Evolutionary conservation across 768 basidiomycete genomes (phyloP).

Genomic region (Mycena rosella): DNA sequence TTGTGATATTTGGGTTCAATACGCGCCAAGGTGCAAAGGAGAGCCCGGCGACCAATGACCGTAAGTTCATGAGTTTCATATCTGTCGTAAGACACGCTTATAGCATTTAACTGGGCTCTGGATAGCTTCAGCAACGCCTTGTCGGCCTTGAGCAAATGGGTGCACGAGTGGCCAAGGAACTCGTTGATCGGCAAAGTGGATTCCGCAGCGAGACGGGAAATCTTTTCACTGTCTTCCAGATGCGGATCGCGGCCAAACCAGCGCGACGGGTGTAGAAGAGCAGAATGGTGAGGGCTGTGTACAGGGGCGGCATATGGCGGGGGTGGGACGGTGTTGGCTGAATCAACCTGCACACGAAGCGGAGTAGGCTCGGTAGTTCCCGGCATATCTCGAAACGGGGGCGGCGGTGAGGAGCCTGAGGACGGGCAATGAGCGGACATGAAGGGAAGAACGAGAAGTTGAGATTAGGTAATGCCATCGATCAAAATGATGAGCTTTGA

Average conservation of each 20-base stretch:
- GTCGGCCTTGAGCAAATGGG: conserved; percentile 1
- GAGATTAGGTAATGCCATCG: background rate
- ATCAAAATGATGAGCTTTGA: background rate
- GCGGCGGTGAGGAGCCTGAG: too few species aligned
- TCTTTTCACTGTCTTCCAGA: background rate
- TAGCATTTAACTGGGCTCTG: background rate
- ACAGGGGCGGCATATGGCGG: background rate
- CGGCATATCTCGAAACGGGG: background rate
- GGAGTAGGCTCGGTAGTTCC: background rate
- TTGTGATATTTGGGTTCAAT: background rate
- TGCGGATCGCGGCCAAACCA: background rate
- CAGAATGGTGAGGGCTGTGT: background rate
- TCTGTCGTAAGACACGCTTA: background rate
- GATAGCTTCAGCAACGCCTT: conserved; percentile 2
- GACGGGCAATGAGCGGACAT: background rate
- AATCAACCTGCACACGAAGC: background rate
- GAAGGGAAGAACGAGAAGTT: background rate
- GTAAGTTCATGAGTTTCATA: background rate
- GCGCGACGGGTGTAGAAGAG: background rate
- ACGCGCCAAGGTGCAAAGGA: background rate
- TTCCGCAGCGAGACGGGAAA: background rate
- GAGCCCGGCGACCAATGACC: background rate
- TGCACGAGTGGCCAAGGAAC: background rate
- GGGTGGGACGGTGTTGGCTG: background rate
- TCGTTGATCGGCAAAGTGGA: background rate